Conservation (phyloP, 1,139 yeast species). For the Petasospora fabianii region DNA sequence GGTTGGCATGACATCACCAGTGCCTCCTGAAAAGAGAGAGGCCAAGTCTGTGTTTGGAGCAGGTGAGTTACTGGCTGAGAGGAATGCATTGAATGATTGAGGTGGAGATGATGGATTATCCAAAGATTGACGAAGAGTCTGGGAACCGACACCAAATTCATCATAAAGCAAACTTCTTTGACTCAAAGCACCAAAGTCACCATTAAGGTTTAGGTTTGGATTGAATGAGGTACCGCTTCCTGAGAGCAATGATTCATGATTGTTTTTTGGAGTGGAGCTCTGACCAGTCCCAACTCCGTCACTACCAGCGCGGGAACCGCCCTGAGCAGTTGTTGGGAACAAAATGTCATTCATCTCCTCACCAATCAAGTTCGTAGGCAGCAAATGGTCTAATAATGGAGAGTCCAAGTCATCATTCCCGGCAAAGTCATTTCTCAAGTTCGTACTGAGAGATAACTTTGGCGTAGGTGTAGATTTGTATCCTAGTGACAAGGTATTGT, state of each 20-base stretch:
- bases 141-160: conserved; percentile 19
- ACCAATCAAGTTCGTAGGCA: conserved; percentile 25
- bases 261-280: conserved; percentile 10
- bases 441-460: conserved; percentile 12
- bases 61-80: conserved; percentile 25
- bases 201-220: conserved; percentile 4
- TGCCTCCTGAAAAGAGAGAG: conserved; percentile 22
- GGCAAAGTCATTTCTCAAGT: conserved; percentile 2
- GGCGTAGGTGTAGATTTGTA: conserved; percentile 6
- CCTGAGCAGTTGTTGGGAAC: conserved; percentile 4
- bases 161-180: conserved; percentile 19
- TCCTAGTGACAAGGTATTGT: conserved; percentile 6
- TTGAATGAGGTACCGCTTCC: conserved; percentile 4
- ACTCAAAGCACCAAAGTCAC: conserved; percentile 16
- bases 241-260: conserved; percentile 2
- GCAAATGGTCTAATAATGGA: conserved; percentile 21
- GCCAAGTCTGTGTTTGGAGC: conserved; percentile 12
- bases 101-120: conserved; percentile 25
- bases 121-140: conserved; percentile 14
- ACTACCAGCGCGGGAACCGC: conserved; percentile 5
- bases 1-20: conserved; percentile 6
- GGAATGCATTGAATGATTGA: conserved; percentile 20
- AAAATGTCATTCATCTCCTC: conserved; percentile 22
- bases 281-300: conserved; percentile 7
- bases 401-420: conserved; percentile 18